These are phyloP conservation scores for Aspergillus sp. DNA, from an alignment of 2,329 filamentous ascomycete genomes.

Conservation along the genomic window DNA sequence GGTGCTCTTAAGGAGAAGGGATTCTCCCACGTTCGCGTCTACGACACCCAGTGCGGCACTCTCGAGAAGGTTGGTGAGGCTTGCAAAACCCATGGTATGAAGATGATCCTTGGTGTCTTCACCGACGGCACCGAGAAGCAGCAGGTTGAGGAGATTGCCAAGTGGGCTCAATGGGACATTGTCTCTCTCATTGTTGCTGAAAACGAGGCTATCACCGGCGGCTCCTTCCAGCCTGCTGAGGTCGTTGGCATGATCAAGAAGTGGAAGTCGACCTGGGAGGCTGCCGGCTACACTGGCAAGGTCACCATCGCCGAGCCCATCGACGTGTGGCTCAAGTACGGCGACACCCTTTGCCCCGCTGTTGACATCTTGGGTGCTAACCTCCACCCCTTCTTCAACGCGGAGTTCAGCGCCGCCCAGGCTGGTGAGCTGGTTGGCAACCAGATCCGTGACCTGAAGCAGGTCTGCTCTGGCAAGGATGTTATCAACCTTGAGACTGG, in stretches of 20 bases:
- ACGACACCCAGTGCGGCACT: constrained; percentile 87
- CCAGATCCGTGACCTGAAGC: constrained; percentile 70
- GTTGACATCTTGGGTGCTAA: constrained; percentile 82
- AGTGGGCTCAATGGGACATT: constrained; percentile 71
- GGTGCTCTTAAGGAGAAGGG: constrained; percentile 62
- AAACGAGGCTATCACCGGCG: constrained; percentile 72
- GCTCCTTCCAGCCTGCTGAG: too few relatives aligned
- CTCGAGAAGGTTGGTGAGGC: constrained; percentile 73
- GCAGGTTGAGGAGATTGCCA: constrained; percentile 73
- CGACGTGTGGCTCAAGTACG: constrained; percentile 68
- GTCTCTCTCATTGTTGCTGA: constrained; percentile 81
- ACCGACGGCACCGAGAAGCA: constrained; percentile 58
- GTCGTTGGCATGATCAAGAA: constrained; percentile 60
- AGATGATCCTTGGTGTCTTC: constrained; percentile 85
- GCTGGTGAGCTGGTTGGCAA: constrained; percentile 75
- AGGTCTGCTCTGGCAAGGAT: constrained; percentile 69
- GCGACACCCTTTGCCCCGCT: constrained; percentile 62
- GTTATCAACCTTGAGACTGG: constrained; percentile 87
- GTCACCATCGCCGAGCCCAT: constrained; percentile 87
- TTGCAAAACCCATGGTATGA: constrained; percentile 64
- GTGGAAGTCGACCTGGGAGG: constrained; percentile 62
- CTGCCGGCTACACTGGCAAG: constrained; percentile 68
- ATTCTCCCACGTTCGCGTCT: constrained; percentile 74
- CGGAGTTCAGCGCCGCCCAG: constrained; percentile 57
- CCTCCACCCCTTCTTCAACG: constrained; percentile 94